Evolutionary conservation across 305 asterid genomes (phyloP), one percentile per base, ranked within the genome.

Genomic region (Fraxinus dipetala): DNA sequence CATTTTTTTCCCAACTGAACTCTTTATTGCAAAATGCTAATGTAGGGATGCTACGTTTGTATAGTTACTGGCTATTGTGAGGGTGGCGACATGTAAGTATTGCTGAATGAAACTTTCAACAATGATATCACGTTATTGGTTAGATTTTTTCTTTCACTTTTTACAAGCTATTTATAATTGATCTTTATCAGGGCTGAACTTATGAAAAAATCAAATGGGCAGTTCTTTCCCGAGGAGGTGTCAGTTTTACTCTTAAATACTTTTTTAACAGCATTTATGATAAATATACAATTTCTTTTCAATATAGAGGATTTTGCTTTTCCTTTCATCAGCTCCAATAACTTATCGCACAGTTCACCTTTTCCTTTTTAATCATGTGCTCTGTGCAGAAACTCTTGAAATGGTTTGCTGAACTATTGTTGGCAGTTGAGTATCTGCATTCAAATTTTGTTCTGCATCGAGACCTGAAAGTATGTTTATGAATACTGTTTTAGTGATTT

Each of bases 11-110:
- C 2, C 26, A 13, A 34, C 79, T 77, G 36, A 89, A 43, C 83
- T 78, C 48, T 65, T 84, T 63, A 34, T 26, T 79, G 76, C 78
- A 43, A 65, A 83, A 82, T 81, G 81, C 69, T 75, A 72, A 80
- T 83, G 76, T 88, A 94, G 99, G 99, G 99, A 72, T 96, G 99
- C 88, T 96, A 93, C 85, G 99, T 96, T 80, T 96, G 99, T 90
- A 96, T 96, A 83, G 93, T 96, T 76, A 96, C 99, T 43, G 98
- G 99, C 80, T 94, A 96, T 89, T 96, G 99, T 73, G 99, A 96
- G 88, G 98, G 98, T 31, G 98, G 99, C 45, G 99, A 94, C 92
- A 90, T 96, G 99, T 96, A 90, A 92, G 98, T 88, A 76, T 73
- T 77, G 20, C 78, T 30, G 28, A 30, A 34, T 48, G 18, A 77